phyloP scores from a whole-genome alignment of 1,139 yeast genomes.

The Entelexis paramagnoliae region DNA sequence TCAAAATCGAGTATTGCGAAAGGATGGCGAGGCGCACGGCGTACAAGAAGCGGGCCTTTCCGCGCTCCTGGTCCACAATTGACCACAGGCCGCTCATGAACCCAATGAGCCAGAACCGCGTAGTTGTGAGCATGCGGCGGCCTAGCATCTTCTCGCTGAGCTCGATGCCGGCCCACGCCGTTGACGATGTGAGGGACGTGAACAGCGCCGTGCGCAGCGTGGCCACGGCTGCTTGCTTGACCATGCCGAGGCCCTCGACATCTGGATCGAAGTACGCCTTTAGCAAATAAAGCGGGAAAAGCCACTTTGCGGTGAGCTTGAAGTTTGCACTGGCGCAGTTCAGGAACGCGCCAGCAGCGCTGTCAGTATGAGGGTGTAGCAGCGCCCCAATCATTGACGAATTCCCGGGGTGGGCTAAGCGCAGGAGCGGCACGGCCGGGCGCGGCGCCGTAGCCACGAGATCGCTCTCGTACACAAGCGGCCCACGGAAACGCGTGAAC shows the following conservation, averaged over 20 bases:
- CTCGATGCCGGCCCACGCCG: conserved; percentile 37
- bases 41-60: conserved; percentile 32
- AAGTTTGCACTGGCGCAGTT: conserved; percentile 28
- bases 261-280: conserved; percentile 12
- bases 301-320: conserved; percentile 27
- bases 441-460: conserved; percentile 4
- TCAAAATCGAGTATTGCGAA: conserved; percentile 25
- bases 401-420: conserved; percentile 34
- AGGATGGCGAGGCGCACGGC: conserved; percentile 32
- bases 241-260: not conserved
- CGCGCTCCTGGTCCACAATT: conserved; percentile 31
- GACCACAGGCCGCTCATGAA: conserved; percentile 37
- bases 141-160: conserved; percentile 30
- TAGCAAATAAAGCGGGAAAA: conserved; percentile 29
- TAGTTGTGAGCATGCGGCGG: conserved; percentile 28
- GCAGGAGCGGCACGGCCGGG: conserved; percentile 5
- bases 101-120: conserved; percentile 34
- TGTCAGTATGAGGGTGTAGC: conserved; percentile 32
- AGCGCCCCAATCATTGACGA: conserved; percentile 33
- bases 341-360: conserved; percentile 27
- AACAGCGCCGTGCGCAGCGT: conserved; percentile 29
- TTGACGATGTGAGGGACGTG: conserved; percentile 32
- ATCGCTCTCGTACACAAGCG: conserved; percentile 27
- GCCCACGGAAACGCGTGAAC: conserved; percentile 34
- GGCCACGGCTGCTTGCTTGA: conserved; percentile 7